Base-by-base conservation (phyloP, 1,284 basidiomycete species). In the Ustilago trichophora region DNA sequence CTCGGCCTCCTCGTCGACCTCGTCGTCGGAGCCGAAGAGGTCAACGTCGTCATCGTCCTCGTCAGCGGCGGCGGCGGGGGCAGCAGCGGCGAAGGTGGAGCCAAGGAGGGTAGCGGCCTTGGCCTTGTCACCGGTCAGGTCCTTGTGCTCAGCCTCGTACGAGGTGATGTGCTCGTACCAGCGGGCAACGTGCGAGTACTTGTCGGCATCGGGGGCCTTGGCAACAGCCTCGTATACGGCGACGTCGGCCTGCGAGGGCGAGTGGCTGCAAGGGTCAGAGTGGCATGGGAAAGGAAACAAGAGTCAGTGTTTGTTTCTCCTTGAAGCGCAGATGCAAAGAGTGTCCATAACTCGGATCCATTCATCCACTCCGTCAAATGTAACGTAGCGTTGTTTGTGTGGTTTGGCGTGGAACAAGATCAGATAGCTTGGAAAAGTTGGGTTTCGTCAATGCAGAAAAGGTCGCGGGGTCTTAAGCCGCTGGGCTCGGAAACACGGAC, bases 181-280 rank as follows among this genome's bases (percentile, higher is more conserved):
- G 82, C 96, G 88, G 41, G 90, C 87, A 63, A 89, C 87, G 84
- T 93, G 87, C 60, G 92, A 91, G 85, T 87, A 87, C 62, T 86
- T 83, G 49, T 87, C 49, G 29, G 62, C 62, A 34, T 76, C 72
- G 42, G 89, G 87, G 71, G 87, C 85, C 56, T 91, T 90, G 31
- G 86, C 86, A 51, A 86, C 84, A 49, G 85, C 76, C 83, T 92
- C 91, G 89, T 90, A 96, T 83, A 96, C 92, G 80, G 88, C 88
- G 52, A 97, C 93, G 85, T 99, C 95, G 68, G 95, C 93, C 85
- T 98, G 94, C 50, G 94, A 94, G 56, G 95, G 91, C 53, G 90
- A 88, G 86, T 92, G 93, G 68, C 95, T 98, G 80, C 16, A 16
- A 18, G 26, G 15, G 29, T 16, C 18, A 48, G 6, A 43, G 6